A percentile compares a stretch with the other conserved stretches of the same genome.
Conservation (phyloP, 495 filamentous ascomycete species). For the Penicillium crystallinum region DNA sequence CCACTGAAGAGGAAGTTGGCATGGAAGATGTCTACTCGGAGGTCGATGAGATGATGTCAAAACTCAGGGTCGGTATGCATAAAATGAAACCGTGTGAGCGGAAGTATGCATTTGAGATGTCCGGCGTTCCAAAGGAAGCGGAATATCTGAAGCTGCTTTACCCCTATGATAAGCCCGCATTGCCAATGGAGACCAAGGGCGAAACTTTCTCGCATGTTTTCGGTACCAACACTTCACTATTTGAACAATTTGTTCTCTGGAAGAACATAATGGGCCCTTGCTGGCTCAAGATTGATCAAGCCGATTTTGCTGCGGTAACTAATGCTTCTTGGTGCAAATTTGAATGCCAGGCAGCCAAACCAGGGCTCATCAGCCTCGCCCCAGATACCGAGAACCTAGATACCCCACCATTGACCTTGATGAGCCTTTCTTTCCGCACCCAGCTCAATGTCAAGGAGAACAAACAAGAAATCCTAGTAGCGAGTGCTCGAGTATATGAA, state of each 20-base stretch:
- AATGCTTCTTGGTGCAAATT: conserved; percentile 97
- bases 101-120: conserved; percentile 94
- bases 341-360: conserved; percentile 75
- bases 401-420: conserved; percentile 81
- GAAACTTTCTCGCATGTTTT: conserved; percentile 95
- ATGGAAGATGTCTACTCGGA: conserved; percentile 90
- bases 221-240: conserved; percentile 86
- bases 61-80: conserved; percentile 74
- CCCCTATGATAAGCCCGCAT: conserved; percentile 70
- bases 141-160: conserved; percentile 94
- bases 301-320: conserved; percentile 75
- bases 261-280: conserved; percentile 98
- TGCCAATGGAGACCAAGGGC: conserved; percentile 67
- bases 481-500: conserved; percentile 87
- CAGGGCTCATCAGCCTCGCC: conserved; percentile 62
- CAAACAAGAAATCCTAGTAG: conserved; percentile 89
- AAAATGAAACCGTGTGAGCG: conserved; percentile 87
- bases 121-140: conserved; percentile 77
- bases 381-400: conserved; percentile 74
- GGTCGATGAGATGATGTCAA: conserved; percentile 78
- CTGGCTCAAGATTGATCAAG: conserved; percentile 85
- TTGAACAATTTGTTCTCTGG: conserved; percentile 97
- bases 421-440: conserved; percentile 88
- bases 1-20: conserved; percentile 73
- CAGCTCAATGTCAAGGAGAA: conserved; percentile 87